These are phyloP conservation scores for Penicillium rolfsii DNA, from an alignment of 2,329 filamentous ascomycete genomes.

Conservation along the genomic window DNA sequence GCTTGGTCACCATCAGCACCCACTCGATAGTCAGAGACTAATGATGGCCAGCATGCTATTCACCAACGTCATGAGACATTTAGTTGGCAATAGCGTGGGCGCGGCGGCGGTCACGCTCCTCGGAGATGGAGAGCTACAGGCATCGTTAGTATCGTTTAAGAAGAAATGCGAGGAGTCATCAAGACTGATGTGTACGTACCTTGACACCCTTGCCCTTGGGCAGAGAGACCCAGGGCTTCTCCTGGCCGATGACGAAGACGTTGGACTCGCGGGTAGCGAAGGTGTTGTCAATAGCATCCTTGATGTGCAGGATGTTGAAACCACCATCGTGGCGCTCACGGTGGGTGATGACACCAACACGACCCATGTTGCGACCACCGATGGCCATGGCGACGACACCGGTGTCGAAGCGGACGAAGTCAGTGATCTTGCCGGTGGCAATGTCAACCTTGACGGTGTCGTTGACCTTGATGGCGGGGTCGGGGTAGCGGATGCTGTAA, in stretches of 20 bases:
- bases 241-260: conserved; percentile 98
- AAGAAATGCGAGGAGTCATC: not conserved
- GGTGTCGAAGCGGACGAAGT: conserved; percentile 99
- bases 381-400: conserved; percentile 98
- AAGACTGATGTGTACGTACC: conserved; percentile 44
- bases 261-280: conserved; percentile 99
- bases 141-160: conserved; percentile 26
- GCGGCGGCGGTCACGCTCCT: conserved; percentile 98
- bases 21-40: conserved; percentile 10
- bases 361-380: conserved; percentile 99
- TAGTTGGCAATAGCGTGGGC: conserved; percentile 64
- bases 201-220: conserved; percentile 99
- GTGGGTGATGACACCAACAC: conserved; percentile 99
- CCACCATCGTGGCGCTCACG: conserved; percentile 99
- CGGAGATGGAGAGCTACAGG: conserved; percentile 82
- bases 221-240: conserved; percentile 99
- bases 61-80: conserved; percentile 33
- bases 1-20: conserved; percentile 23
- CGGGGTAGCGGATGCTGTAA: conserved; percentile 95
- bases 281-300: conserved; percentile 99
- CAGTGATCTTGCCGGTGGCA: conserved; percentile 92
- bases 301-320: conserved; percentile 99
- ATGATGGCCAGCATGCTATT: conserved; percentile 22
- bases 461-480: conserved; percentile 98
- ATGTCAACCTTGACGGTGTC: conserved; percentile 99